Evolutionary conservation across 257 asterid species (phyloP).

Genomic region (Capsicum pubescens): DNA sequence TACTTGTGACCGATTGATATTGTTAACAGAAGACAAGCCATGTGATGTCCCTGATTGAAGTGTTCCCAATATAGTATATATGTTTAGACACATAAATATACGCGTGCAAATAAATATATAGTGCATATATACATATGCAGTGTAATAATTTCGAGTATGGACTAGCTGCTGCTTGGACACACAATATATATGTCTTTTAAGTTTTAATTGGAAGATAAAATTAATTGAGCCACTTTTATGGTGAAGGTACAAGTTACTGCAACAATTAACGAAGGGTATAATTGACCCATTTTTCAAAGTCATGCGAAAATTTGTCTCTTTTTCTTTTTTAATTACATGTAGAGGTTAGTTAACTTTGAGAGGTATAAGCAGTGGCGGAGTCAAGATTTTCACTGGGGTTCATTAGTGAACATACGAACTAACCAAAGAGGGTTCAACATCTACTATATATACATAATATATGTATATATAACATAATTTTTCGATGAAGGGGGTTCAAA

Average conservation of each 20-base stretch:
- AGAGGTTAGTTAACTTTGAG: background rate
- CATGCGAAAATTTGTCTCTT: too few relatives aligned
- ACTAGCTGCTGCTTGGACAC: background rate
- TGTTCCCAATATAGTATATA: slow-evolving; percentile 8
- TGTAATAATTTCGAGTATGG: background rate
- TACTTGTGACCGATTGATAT: slow-evolving; percentile 26
- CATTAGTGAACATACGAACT: too few relatives aligned
- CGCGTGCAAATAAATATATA: background rate
- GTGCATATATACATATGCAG: background rate
- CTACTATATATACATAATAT: too few relatives aligned
- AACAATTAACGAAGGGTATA: background rate
- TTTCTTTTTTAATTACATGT: too few relatives aligned
- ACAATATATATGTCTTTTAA: too few relatives aligned
- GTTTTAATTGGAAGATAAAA: too few relatives aligned
- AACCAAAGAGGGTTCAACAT: too few relatives aligned
- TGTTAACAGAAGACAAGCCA: slow-evolving; percentile 50
- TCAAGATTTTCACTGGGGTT: too few relatives aligned
- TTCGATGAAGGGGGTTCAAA: too few relatives aligned
- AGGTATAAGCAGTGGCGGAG: too few relatives aligned
- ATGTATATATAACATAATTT: too few relatives aligned
- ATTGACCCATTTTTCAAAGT: background rate
- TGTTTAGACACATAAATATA: background rate
- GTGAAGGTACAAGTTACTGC: too few relatives aligned
- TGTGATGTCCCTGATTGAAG: slow-evolving; percentile 58
- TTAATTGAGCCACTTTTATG: background rate